A percentile compares a stretch with the other conserved stretches of the same genome.
phyloP scores from a whole-genome alignment of 768 basidiomycete species.

The Kwoniella dejecticola region DNA sequence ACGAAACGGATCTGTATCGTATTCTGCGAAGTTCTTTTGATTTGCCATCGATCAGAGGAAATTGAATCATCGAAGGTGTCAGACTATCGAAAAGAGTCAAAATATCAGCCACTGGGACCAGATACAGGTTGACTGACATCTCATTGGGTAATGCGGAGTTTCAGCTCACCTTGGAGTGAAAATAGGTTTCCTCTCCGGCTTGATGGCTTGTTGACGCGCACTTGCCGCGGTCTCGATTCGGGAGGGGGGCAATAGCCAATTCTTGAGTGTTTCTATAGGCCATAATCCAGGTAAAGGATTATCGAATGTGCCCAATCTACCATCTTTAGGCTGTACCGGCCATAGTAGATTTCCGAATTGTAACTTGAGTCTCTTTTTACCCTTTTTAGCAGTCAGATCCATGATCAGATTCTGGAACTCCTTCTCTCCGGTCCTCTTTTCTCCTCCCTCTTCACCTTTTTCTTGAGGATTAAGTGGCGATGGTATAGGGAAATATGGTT shows the following conservation, averaged over 20 bases:
- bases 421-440: not conserved
- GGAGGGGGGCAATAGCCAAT: conserved; percentile 10
- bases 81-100: not conserved
- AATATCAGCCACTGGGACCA: too few relatives aligned
- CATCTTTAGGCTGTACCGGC: conserved; percentile 7
- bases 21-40: conserved; percentile 1
- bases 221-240: not conserved
- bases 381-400: not conserved
- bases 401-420: conserved; percentile 5
- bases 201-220: too few relatives aligned
- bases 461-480: not conserved
- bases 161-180: conserved; percentile 20
- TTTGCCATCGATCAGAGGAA: conserved; percentile 1
- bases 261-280: conserved; percentile 9
- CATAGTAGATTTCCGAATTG: conserved; percentile 13
- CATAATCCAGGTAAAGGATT: conserved; percentile 20
- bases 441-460: not conserved
- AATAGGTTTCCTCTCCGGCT: conserved; percentile 1
- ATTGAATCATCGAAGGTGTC: conserved; percentile 21
- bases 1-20: conserved; percentile 6
- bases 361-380: conserved; percentile 7
- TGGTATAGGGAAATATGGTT: not conserved
- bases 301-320: conserved; percentile 11
- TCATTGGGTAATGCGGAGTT: not conserved
- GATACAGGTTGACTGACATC: too few relatives aligned